A percentile compares a stretch with the other conserved stretches of the same genome.
These are phyloP conservation scores for Ceratocystis variospora DNA, from an alignment of 2,329 filamentous ascomycete genomes.

Conservation along the genomic window DNA sequence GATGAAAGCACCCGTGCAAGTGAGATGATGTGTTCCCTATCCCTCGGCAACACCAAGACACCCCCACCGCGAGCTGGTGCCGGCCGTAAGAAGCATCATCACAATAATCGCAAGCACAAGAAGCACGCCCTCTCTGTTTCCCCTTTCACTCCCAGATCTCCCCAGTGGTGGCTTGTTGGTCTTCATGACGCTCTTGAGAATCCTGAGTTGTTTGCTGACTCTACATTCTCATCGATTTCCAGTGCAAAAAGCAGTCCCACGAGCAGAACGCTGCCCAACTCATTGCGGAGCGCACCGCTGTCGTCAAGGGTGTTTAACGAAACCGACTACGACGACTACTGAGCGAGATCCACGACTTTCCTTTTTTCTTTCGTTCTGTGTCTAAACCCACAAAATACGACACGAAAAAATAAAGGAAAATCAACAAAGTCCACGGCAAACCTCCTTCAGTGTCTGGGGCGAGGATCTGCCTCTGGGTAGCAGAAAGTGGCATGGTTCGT, in stretches of 20 bases:
- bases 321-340: constrained; percentile 20
- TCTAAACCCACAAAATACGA: background rate
- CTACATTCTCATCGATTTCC: constrained; percentile 19
- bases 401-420: background rate
- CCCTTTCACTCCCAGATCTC: background rate
- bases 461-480: background rate
- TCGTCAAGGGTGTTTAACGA: constrained; percentile 73
- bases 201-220: constrained; percentile 27
- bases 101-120: background rate
- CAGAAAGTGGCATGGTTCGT: too few species aligned
- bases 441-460: background rate
- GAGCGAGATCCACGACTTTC: constrained; percentile 6
- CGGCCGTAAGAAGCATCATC: background rate
- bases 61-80: background rate
- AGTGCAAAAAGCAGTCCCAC: constrained; percentile 95
- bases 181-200: constrained; percentile 28
- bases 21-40: background rate
- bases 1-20: background rate
- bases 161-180: constrained; percentile 31
- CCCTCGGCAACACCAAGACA: background rate
- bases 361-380: background rate
- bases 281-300: constrained; percentile 81
- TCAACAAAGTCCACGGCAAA: background rate
- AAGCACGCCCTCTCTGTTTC: constrained; percentile 19
- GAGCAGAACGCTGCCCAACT: constrained; percentile 87